Evolutionary conservation across 2,329 filamentous ascomycete genomes (phyloP), one percentile per base, ranked within the genome.

Genomic region (Metarhizium robertsii): DNA sequence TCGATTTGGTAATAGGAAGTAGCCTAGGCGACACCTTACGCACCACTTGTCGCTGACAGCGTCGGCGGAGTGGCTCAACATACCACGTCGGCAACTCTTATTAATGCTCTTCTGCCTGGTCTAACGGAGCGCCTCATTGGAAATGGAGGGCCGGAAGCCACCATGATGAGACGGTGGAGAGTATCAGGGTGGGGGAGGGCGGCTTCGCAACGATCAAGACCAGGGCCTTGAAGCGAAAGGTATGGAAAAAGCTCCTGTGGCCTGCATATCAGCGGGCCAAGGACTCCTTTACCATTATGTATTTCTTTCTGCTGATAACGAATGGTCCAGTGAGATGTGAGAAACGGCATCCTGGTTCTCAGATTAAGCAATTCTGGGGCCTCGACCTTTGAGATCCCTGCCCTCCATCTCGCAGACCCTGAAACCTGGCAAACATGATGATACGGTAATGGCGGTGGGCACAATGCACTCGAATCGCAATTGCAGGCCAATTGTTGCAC

Each of bases 1-100:
- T 74, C 69, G 66, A 75, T 77, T 74, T 76, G 71, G 73, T 78
- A 77, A 77, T 77, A 57, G 59, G 45, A 50, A 47, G 11, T 34
- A 11, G 14, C 14, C 14, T 40, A 16, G 14, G 38, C 38, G 14
- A 16, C 48, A 51, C 30, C 40, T 48, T 40, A 16, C 4, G 38
- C 38, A 16, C 4, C 48, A 51, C 30, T 30, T 48, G 53, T 30
- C 49, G 54, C 53, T 55, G 59, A 25, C 45, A 55, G 49, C 34
- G n/a, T 14, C 25, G 36, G 20, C 18, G 8, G 43, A 45, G 47
- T 34, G 46, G 53, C 46, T 54, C 36, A 30, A 50, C 46, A 32
- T 11, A 25, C 32, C 53, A 50, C 53, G 7, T 34, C 32, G 32
- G 32, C 32, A 7, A 34, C 45, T 48, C 10, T 8, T 16, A 30